A percentile compares a stretch with the other conserved stretches of the same genome.
Conservation (phyloP, 2,329 filamentous ascomycete genomes). For the Colletotrichum melonis region DNA sequence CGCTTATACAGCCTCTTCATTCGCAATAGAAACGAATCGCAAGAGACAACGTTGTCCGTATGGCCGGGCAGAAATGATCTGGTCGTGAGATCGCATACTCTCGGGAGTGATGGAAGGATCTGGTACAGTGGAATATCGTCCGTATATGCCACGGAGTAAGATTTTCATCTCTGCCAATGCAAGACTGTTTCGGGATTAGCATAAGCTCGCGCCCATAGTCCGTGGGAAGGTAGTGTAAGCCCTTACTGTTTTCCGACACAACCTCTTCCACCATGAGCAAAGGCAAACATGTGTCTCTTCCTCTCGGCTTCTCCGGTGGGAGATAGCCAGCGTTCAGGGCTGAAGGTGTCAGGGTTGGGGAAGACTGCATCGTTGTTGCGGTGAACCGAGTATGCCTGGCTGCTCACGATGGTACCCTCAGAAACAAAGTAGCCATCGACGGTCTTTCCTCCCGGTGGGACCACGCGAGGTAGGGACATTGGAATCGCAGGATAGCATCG, state of each 20-base stretch:
- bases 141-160: slow-evolving; percentile 14
- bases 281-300: slow-evolving; percentile 71
- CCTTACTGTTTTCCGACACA: slow-evolving; percentile 76
- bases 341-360: slow-evolving; percentile 79
- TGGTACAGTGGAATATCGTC: background rate
- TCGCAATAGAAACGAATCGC: slow-evolving; percentile 1
- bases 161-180: slow-evolving; percentile 23
- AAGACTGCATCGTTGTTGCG: slow-evolving; percentile 75
- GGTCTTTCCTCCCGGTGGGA: slow-evolving; percentile 62
- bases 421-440: slow-evolving; percentile 68
- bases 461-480: slow-evolving; percentile 71
- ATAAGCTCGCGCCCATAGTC: background rate
- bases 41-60: slow-evolving; percentile 11
- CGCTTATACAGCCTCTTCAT: background rate
- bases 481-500: slow-evolving; percentile 73
- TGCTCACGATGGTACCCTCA: slow-evolving; percentile 65
- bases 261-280: slow-evolving; percentile 72
- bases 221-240: slow-evolving; percentile 39
- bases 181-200: background rate
- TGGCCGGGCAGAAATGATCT: slow-evolving; percentile 25
- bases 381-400: slow-evolving; percentile 70
- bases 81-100: slow-evolving; percentile 27
- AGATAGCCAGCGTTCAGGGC: slow-evolving; percentile 86
- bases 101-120: slow-evolving; percentile 6
- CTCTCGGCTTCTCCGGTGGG: slow-evolving; percentile 78